Conservation (phyloP, 495 filamentous ascomycete genomes). For the Parachaetomium inaequale region DNA sequence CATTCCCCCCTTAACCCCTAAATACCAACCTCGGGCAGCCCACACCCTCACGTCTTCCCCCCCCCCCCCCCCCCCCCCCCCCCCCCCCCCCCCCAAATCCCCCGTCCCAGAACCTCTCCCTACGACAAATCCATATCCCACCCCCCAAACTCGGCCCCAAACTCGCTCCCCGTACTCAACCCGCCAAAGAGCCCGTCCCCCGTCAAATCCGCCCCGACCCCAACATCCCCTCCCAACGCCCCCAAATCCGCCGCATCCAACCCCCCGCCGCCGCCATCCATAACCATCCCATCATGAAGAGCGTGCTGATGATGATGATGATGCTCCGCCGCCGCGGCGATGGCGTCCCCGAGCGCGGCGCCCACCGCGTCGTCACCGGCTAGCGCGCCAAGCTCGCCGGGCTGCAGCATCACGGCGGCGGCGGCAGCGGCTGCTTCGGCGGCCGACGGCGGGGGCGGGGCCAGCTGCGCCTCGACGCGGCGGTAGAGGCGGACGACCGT, state of each 20-base stretch:
- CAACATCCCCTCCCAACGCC: conserved; percentile 1
- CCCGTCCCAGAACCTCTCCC: neutral
- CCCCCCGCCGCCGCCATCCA: conserved; percentile 25
- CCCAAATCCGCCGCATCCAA: conserved; percentile 2
- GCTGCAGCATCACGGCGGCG: conserved; percentile 27
- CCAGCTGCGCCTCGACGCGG: conserved; percentile 62
- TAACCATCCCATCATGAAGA: conserved; percentile 31
- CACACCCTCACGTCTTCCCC: too few species aligned
- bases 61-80: neutral
- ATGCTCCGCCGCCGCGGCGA: conserved; percentile 29
- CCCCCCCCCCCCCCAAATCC: neutral
- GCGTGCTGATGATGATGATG: neutral
- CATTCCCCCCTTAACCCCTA: too few species aligned
- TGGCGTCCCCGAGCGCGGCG: conserved; percentile 30
- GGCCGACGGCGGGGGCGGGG: conserved; percentile 33
- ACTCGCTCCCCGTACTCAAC: conserved; percentile 21
- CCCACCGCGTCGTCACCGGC: conserved; percentile 27
- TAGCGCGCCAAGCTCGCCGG: conserved; percentile 23
- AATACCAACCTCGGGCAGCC: too few species aligned
- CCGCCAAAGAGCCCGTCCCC: conserved; percentile 40
- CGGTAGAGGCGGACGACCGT: conserved; percentile 71
- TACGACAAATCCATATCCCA: conserved; percentile 27
- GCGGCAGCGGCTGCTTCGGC: conserved; percentile 1
- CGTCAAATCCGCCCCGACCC: conserved; percentile 31
- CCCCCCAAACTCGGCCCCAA: conserved; percentile 25